Evolutionary conservation across 1,284 basidiomycete genomes (phyloP).

Genomic region (Earliella scabrosa): DNA sequence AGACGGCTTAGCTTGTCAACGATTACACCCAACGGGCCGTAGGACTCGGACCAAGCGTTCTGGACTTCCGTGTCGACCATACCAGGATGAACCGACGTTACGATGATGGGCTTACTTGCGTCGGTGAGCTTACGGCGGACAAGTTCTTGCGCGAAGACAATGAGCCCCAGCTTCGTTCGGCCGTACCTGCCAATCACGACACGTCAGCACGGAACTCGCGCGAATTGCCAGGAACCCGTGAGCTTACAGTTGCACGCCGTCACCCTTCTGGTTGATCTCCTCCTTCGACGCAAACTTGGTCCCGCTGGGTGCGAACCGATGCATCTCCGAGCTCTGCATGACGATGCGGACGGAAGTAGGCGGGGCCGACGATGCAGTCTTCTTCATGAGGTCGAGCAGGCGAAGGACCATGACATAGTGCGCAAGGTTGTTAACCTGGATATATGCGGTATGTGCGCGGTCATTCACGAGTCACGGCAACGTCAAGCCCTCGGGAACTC

Average conservation of each 20-base stretch:
- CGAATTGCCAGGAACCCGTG: background rate
- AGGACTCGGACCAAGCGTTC: slow-evolving; percentile 30
- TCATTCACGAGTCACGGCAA: too few relatives aligned
- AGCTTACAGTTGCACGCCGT: slow-evolving; percentile 30
- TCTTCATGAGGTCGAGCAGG: slow-evolving; percentile 35
- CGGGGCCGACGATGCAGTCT: slow-evolving; percentile 28
- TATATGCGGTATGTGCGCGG: too few relatives aligned
- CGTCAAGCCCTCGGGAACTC: too few relatives aligned
- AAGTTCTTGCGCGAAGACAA: slow-evolving; percentile 31
- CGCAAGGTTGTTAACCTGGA: slow-evolving; percentile 36
- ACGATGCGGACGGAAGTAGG: slow-evolving; percentile 35
- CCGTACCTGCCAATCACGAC: slow-evolving; percentile 24
- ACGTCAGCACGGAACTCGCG: background rate
- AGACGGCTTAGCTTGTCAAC: slow-evolving; percentile 27
- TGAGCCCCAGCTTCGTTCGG: slow-evolving; percentile 34
- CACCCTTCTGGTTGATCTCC: slow-evolving; percentile 33
- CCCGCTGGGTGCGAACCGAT: slow-evolving; percentile 27
- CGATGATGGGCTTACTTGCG: slow-evolving; percentile 27
- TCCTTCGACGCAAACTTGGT: slow-evolving; percentile 34
- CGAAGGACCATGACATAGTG: slow-evolving; percentile 35
- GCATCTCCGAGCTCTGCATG: slow-evolving; percentile 37
- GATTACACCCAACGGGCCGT: slow-evolving; percentile 31
- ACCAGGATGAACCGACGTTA: slow-evolving; percentile 36
- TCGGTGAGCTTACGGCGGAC: slow-evolving; percentile 30
- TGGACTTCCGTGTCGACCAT: slow-evolving; percentile 38